Evolutionary conservation across 2,329 filamentous ascomycete genomes (phyloP), one percentile per base, ranked within the genome.

Genomic region (Aspergillus sp.): DNA sequence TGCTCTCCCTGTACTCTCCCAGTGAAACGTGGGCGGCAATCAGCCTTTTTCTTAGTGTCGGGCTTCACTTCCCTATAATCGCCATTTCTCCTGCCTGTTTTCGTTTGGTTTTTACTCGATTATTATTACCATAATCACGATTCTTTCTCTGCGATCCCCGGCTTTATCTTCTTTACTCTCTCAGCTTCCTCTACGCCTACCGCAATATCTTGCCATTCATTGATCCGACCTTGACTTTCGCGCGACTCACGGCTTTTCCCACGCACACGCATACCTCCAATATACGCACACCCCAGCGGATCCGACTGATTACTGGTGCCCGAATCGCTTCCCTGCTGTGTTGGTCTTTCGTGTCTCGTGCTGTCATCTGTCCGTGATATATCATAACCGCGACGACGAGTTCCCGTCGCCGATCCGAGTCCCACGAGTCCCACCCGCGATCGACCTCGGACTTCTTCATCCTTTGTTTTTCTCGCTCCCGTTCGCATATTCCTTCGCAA

Each of bases 271-370:
- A 30, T 30, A 30, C 25, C 25, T 30, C 25, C 25, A 30, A 30
- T 12, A 30, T 10, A 30, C 25, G 7, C 25, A 30, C 10, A 30
- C 9, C 25, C 25, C 25, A 9, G 12, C 25, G 25, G 25, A 30
- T 54, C 51, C 51, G 52, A 60, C 55, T 51, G 53, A 59, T 59
- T 51, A 12, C 62, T 63, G 60, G 52, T 66, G 63, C 63, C 63
- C 63, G 60, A 66, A 30, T 10, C 41, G 23, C 60, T 60, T 60
- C 47, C 49, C 57, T 50, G 53, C 52, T 56, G 53, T 53, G 54
- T 58, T 63, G 53, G 50, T 60, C 52, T 53, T 53, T 47, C 50
- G 45, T 53, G 27, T 51, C 41, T 27, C 32, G 41, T 19, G 17
- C 42, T 38, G 27, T 43, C 41, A 20, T 43, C 32, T 32, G n/a